A percentile compares a stretch with the other conserved stretches of the same genome.
Conservation (phyloP, 148 eudicot genomes). For the Beta vulgaris region DNA sequence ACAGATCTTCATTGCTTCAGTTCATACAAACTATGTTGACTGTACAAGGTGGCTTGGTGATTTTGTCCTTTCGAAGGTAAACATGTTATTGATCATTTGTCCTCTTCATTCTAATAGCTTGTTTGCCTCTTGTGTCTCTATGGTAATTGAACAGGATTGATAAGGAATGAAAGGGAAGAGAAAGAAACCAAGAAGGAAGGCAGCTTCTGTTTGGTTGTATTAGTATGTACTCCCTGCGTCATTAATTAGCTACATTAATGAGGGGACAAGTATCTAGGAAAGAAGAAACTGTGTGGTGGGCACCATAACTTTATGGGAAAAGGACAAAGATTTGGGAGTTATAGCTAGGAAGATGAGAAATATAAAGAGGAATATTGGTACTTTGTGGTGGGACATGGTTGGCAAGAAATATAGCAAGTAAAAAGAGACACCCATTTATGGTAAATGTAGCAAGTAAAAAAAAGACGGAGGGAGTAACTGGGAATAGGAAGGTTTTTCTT, state of each 20-base stretch:
- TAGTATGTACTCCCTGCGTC: too few relatives aligned
- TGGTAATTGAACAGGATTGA: background rate
- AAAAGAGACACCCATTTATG: too few relatives aligned
- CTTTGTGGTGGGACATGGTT: too few relatives aligned
- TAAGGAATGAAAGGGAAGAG: background rate
- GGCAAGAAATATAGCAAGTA: background rate
- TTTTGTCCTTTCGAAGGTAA: slow-evolving; percentile 92
- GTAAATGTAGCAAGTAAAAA: too few relatives aligned
- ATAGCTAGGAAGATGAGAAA: too few relatives aligned
- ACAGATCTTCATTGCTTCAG: slow-evolving; percentile 78
- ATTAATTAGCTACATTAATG: too few relatives aligned
- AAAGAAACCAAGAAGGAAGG: background rate
- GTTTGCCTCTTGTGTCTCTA: background rate
- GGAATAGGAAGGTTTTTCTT: background rate
- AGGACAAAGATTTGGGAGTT: too few relatives aligned
- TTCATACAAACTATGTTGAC: slow-evolving; percentile 95
- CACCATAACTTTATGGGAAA: too few relatives aligned
- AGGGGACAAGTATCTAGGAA: too few relatives aligned
- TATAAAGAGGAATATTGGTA: too few relatives aligned
- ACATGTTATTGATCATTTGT: background rate
- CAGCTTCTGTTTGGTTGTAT: background rate
- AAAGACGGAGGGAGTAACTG: too few relatives aligned
- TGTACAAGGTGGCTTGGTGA: slow-evolving; percentile 99
- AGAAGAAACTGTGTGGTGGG: too few relatives aligned
- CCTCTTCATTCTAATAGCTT: background rate